Base-by-base conservation (phyloP, 1,284 basidiomycete species). In the Puccinia hordei region DNA sequence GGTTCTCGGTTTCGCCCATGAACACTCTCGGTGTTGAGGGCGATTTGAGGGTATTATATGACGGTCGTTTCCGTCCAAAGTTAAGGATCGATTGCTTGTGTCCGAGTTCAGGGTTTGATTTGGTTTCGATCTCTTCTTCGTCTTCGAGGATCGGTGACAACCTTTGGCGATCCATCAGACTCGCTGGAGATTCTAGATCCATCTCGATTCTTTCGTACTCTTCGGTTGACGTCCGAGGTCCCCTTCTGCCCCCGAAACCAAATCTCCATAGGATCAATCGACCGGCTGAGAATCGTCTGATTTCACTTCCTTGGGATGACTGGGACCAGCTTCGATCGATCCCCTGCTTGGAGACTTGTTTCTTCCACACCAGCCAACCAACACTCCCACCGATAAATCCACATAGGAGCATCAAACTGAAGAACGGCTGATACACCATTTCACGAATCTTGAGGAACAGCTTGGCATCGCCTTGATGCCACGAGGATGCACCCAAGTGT, bases 401-500 rank as follows among this genome's bases (percentile, higher is more conserved):
- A 61, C 65, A 57, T 19, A 78, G 17, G 9, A 77, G 9, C 49
- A 57, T 61, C 24, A 78, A 30, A 30, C 35, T 59, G 53, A 71
- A 53, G 66, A 78, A 35, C 30, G 76, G 66, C 13, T 78, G 65
- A 55, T 57, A 49, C 10, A 77, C 35, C 24, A 61, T n/a, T 15
- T 59, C 51, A 5, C 66, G 61, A 46, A 78, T 38, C 41, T 59
- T 71, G 15, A 57, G 53, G 53, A 71, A 41, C 38, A 78, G 13
- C 30, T 78, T 68, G 38, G 76, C 76, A 27, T 78, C 76, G 55
- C 53, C 46, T 78, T 71, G 65, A 61, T 82, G 81, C 81, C 81
- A 82, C 10, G 63, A 71, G 41, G 73, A 76, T 24, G 81, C 79
- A 24, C 81, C 81, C 57, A 82, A 78, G 68, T 82, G 81, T 44